phyloP scores from a whole-genome alignment of 73 alveolate species.

The Blepharisma stoltei region DNA sequence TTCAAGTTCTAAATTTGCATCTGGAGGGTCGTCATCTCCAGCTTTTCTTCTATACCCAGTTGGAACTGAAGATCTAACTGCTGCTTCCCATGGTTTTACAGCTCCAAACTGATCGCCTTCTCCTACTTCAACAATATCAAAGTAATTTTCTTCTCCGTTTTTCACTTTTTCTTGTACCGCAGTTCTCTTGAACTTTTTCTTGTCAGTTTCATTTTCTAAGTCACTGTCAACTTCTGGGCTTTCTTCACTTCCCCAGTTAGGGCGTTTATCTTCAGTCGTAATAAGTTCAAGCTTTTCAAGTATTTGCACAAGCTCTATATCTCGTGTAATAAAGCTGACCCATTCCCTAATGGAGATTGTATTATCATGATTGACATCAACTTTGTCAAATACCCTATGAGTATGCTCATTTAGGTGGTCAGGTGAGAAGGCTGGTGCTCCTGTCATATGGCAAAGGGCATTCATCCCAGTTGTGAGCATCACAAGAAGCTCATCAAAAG shows the following conservation, averaged over 20 bases:
- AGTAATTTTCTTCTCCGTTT: conserved; percentile 51
- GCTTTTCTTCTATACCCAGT: conserved; percentile 68
- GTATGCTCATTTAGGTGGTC: conserved; percentile 81
- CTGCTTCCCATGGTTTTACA: conserved; percentile 40
- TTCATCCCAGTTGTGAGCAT: conserved; percentile 77
- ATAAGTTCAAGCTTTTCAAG: conserved; percentile 60
- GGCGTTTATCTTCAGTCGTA: conserved; percentile 67
- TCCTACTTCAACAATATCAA: conserved; percentile 46
- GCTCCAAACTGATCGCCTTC: conserved; percentile 40
- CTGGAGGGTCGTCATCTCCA: conserved; percentile 91
- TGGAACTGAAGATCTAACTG: conserved; percentile 59
- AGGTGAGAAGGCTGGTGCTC: conserved; percentile 70
- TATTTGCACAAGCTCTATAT: conserved; percentile 75
- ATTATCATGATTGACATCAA: conserved; percentile 91
- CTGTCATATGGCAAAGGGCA: conserved; percentile 67
- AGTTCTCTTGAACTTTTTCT: conserved; percentile 36
- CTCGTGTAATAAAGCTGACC: conserved; percentile 77
- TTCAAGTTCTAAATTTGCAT: conserved; percentile 88
- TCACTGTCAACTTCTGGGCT: conserved; percentile 75
- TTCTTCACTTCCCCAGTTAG: conserved; percentile 64
- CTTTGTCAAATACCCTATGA: conserved; percentile 80
- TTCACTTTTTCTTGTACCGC: conserved; percentile 42
- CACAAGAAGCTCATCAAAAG: conserved; percentile 88
- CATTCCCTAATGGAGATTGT: conserved; percentile 86
- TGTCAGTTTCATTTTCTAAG: conserved; percentile 63